Percentiles rank a stretch among this genome's conserved stretches.
Evolutionary conservation across 2,329 filamentous ascomycete species (phyloP).

Genomic region (Chrysoporthe cubensis): DNA sequence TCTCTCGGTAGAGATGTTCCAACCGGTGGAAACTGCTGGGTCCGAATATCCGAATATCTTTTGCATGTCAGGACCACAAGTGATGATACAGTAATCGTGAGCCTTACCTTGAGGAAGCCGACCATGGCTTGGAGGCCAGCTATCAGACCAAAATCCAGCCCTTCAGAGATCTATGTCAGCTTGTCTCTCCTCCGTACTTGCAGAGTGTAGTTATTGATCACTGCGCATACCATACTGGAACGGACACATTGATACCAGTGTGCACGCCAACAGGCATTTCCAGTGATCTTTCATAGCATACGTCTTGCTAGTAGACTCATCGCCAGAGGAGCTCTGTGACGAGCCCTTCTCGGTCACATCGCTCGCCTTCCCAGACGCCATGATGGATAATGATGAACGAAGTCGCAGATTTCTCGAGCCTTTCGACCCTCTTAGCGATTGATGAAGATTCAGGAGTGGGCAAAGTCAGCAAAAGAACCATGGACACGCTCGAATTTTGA

Average conservation of each 20-base stretch:
- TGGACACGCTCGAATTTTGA: background rate
- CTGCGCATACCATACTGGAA: constrained; percentile 52
- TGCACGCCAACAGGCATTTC: constrained; percentile 45
- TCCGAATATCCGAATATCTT: constrained; percentile 44
- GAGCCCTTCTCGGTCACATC: background rate
- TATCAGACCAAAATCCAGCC: constrained; percentile 52
- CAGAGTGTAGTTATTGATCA: background rate
- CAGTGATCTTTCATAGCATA: constrained; percentile 36
- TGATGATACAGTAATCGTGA: background rate
- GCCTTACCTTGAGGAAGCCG: constrained; percentile 48
- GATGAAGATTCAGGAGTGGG: background rate
- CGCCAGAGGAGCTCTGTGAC: background rate
- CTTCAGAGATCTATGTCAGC: constrained; percentile 3
- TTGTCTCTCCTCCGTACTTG: too few species aligned
- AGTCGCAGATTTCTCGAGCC: background rate
- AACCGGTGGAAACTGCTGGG: constrained; percentile 43
- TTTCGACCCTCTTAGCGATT: background rate
- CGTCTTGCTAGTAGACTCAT: background rate
- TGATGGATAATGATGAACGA: background rate
- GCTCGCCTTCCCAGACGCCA: constrained; percentile 12
- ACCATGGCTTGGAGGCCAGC: constrained; percentile 55
- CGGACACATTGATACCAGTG: constrained; percentile 51
- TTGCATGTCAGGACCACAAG: background rate
- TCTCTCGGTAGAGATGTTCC: constrained; percentile 48
- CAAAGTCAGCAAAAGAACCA: background rate